These are phyloP conservation scores for Aegilops tauschii DNA, from an alignment of 176 grass and related monocot genomes.

Conservation along the genomic window DNA sequence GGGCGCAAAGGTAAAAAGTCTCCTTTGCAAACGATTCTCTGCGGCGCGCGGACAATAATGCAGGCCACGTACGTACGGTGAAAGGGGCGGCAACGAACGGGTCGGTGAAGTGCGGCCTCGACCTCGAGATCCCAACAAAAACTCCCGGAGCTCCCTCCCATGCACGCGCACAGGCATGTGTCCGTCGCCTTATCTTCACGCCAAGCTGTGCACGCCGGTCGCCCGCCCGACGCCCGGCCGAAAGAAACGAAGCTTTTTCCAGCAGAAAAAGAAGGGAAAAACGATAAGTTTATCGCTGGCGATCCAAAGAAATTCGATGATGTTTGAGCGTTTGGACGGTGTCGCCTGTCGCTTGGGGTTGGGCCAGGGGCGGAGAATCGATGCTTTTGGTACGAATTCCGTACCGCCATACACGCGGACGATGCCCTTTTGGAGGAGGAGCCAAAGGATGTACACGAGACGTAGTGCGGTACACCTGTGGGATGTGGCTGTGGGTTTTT, in stretches of 20 bases:
- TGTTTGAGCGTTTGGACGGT: background rate
- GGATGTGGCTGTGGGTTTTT: background rate
- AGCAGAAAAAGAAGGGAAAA: too few species aligned
- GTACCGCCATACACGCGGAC: background rate
- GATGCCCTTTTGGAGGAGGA: background rate
- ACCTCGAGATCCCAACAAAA: conserved; percentile 16
- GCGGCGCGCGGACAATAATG: conserved; percentile 19
- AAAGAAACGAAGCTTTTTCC: background rate
- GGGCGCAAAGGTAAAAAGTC: background rate
- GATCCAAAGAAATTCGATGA: background rate
- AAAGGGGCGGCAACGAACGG: background rate
- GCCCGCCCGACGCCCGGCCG: background rate
- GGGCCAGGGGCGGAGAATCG: background rate
- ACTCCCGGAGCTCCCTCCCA: background rate
- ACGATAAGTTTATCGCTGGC: background rate
- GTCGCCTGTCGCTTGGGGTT: background rate
- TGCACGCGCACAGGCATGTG: background rate
- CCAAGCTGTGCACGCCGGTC: background rate
- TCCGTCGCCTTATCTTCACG: conserved; percentile 4
- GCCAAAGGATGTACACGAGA: background rate
- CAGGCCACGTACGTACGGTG: background rate
- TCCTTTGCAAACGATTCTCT: conserved; percentile 9
- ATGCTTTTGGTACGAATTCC: background rate
- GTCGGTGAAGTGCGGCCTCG: conserved; percentile 14
- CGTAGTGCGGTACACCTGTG: background rate